Evolutionary conservation across 2,329 filamentous ascomycete genomes (phyloP).

Genomic region (Venturia effusa): DNA sequence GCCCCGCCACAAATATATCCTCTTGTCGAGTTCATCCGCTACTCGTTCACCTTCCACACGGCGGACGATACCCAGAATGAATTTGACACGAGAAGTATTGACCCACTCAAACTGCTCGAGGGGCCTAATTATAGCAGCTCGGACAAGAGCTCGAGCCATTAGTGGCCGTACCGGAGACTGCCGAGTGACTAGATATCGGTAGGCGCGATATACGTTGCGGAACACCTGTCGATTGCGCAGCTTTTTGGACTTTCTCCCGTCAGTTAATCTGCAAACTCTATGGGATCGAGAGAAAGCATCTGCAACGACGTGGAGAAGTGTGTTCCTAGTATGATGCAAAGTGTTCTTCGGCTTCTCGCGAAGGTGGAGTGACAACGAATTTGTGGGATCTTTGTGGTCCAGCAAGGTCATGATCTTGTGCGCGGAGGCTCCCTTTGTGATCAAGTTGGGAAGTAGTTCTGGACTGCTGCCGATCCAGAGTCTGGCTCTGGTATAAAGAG

Average conservation of each 20-base stretch:
- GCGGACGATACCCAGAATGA: slow-evolving; percentile 33
- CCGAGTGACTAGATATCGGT: slow-evolving; percentile 30
- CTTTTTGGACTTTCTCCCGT: slow-evolving; percentile 20
- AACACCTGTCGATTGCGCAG: slow-evolving; percentile 29
- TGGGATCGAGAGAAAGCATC: slow-evolving; percentile 27
- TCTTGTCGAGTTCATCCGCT: slow-evolving; percentile 23
- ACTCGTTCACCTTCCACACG: slow-evolving; percentile 32
- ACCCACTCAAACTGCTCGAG: slow-evolving; percentile 27
- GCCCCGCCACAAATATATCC: slow-evolving; percentile 16
- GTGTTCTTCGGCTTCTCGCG: neutral
- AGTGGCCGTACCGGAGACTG: slow-evolving; percentile 32
- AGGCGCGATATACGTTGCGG: slow-evolving; percentile 36
- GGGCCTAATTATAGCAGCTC: slow-evolving; percentile 36
- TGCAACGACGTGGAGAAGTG: slow-evolving; percentile 34
- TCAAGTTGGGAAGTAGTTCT: neutral
- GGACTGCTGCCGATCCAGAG: neutral
- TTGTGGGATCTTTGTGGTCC: neutral
- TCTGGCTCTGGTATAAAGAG: neutral
- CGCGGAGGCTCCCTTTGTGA: neutral
- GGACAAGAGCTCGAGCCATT: slow-evolving; percentile 39
- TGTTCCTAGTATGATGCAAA: neutral
- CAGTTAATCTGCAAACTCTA: neutral
- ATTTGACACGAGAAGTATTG: slow-evolving; percentile 26
- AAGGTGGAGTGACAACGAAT: neutral
- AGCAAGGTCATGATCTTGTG: neutral